Evolutionary conservation across 164 flowering plant species (phyloP), one percentile per base, ranked within the genome.

Genomic region (Buxus sempervirens): DNA sequence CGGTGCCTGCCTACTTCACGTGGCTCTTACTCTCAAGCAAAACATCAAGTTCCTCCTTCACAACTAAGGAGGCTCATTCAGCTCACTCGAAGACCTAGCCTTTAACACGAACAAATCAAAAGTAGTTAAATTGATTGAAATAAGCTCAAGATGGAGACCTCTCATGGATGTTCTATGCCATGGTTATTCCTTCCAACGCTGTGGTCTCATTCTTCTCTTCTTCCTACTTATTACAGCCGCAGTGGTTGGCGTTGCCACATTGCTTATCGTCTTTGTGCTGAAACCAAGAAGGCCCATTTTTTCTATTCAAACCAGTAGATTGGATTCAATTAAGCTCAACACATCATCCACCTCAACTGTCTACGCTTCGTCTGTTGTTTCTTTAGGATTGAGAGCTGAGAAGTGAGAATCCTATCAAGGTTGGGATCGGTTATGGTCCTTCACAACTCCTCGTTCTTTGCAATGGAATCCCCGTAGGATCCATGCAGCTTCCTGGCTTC

Each of bases 211-310:
- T 56, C 63, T 84, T 21, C 58, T 72, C 53, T 4, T 76, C 28
- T 70, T 73, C 69, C 23, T 83, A 21, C 55, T 77, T 24, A 16
- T 77, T 0, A 7, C 63, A 23, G 61, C 68, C 2, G 21, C 62
- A 7, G 18, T 67, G 0, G 19, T 70, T 0, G 87, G 83, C 14
- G 45, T 65, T 4, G 36, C 68, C 19, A 24, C 72, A 4, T 32
- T 77, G 26, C 15, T 70, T 12, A n/a, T 79, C 15, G 14, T 84
- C 64, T 80, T 82, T 64, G 32, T 80, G 16, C 20, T 82, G 66
- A 82, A 73, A 69, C 86, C 90, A 38, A 72, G 70, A 63, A 77
- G 67, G 60, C 90, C 90, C 16, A 27, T 53, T 22, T 86, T 84
- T 56, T 54, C 82, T 22, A 48, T 84, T 26, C 70, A 79, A 48